Evolutionary conservation across 1,284 basidiomycete genomes (phyloP).

Genomic region (Papiliotrema fonsecae): DNA sequence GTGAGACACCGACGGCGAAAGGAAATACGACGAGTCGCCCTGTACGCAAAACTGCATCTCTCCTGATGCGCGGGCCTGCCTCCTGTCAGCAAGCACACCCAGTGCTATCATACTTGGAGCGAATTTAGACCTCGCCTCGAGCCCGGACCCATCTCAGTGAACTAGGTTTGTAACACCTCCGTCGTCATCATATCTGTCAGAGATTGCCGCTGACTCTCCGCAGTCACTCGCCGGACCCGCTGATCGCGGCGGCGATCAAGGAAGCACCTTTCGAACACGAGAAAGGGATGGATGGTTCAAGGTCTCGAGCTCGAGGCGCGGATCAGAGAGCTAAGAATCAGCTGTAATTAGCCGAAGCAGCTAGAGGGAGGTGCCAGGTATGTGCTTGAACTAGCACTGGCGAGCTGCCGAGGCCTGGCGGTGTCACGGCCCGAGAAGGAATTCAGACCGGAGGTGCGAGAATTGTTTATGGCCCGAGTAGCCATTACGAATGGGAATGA

Average conservation of each 20-base stretch:
- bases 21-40: no score
- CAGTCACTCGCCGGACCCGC: slow-evolving; percentile 43
- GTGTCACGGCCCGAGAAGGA: slow-evolving; percentile 62
- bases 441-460: slow-evolving; percentile 49
- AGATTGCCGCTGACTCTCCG: background rate
- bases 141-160: no score
- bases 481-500: slow-evolving; percentile 29
- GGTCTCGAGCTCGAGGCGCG: slow-evolving; percentile 69
- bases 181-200: background rate
- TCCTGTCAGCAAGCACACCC: no score
- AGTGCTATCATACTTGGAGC: no score
- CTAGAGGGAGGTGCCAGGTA: slow-evolving; percentile 44
- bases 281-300: slow-evolving; percentile 63
- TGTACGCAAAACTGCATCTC: no score
- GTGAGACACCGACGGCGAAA: no score
- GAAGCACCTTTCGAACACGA: slow-evolving; percentile 59
- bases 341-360: slow-evolving; percentile 57
- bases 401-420: slow-evolving; percentile 5
- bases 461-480: slow-evolving; percentile 41
- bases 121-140: no score
- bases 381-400: slow-evolving; percentile 57
- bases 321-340: slow-evolving; percentile 62
- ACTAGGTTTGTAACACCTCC: no score
- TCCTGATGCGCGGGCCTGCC: no score
- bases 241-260: slow-evolving; percentile 51